phyloP scores from a whole-genome alignment of 345 rosid species.

The Corchorus olitorius region DNA sequence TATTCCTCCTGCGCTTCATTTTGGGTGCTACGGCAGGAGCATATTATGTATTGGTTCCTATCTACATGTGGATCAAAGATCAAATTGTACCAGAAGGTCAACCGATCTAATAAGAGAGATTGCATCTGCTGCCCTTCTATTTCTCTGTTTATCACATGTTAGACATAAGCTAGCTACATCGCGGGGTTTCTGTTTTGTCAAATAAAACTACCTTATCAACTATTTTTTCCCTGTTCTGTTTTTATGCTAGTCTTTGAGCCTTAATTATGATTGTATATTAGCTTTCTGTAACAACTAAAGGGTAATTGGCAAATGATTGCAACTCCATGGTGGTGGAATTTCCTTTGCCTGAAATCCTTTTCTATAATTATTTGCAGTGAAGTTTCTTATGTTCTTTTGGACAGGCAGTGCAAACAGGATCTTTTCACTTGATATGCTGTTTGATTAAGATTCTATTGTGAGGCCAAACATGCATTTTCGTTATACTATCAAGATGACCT shows the following conservation, averaged over 20 bases:
- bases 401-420: too few species aligned
- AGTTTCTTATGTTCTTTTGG: too few species aligned
- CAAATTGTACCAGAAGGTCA: slow-evolving; percentile 76
- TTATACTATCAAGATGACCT: too few species aligned
- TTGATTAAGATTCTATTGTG: too few species aligned
- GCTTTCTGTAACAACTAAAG: neutral
- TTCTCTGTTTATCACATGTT: neutral
- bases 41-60: slow-evolving; percentile 80
- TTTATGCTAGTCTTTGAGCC: neutral
- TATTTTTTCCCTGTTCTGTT: neutral
- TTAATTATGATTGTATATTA: neutral
- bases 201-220: neutral
- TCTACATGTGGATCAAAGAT: slow-evolving; percentile 99
- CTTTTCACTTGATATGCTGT: too few species aligned
- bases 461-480: too few species aligned
- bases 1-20: slow-evolving; percentile 67
- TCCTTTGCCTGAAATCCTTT: neutral
- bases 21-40: slow-evolving; percentile 78
- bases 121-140: neutral
- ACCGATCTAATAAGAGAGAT: slow-evolving; percentile 54
- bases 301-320: neutral
- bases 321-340: too few species aligned
- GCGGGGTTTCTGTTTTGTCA: neutral
- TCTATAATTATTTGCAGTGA: neutral
- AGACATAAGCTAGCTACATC: neutral